A percentile compares a stretch with the other conserved stretches of the same genome.
These are phyloP conservation scores for Carex myosuroides DNA, from an alignment of 176 grass and related monocot genomes.

Conservation along the genomic window DNA sequence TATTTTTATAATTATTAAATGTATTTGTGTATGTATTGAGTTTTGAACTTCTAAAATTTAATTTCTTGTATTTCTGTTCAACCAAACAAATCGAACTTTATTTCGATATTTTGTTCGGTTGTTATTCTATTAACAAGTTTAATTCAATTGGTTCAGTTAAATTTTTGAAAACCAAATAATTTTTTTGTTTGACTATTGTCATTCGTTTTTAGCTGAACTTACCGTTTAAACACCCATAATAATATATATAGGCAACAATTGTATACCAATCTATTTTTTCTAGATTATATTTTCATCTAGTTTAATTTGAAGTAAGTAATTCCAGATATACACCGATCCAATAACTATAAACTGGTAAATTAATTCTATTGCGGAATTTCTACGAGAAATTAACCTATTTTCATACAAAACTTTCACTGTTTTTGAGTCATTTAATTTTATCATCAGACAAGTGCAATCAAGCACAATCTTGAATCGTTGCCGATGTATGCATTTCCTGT, in stretches of 20 bases:
- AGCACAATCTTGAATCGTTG: slow-evolving; percentile 21
- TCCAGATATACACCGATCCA: background rate
- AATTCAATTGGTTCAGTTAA: no score
- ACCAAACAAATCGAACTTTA: no score
- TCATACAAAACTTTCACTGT: background rate
- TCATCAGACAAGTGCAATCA: slow-evolving; percentile 17
- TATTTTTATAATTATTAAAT: no score
- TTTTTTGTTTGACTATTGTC: no score
- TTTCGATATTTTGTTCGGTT: no score
- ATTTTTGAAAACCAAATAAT: no score
- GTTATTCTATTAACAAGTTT: no score
- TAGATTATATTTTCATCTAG: background rate
- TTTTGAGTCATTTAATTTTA: background rate
- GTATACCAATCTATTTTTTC: background rate
- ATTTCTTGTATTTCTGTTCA: no score
- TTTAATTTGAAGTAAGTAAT: background rate
- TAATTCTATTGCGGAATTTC: background rate
- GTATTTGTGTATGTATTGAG: no score
- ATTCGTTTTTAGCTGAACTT: no score
- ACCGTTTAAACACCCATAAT: no score
- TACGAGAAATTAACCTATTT: background rate
- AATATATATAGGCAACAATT: background rate
- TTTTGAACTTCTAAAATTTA: no score
- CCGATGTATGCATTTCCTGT: slow-evolving; percentile 34
- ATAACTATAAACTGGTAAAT: background rate